phyloP scores from a whole-genome alignment of 2,329 filamentous ascomycete species.

The Fusarium luffae region DNA sequence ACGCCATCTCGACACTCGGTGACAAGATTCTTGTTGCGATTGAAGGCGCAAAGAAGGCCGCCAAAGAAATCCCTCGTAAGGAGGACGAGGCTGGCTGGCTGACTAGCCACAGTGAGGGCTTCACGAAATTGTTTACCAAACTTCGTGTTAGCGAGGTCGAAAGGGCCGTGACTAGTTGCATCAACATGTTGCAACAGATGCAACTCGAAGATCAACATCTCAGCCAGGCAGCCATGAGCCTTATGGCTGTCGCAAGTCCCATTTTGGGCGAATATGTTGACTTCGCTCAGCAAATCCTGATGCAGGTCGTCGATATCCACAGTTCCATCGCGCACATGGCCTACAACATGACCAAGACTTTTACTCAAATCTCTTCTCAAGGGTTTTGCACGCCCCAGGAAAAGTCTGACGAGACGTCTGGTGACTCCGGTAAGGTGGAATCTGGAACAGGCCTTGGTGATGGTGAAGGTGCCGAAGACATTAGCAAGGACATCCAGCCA shows the following conservation, averaged over 20 bases:
- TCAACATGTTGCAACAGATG: slow-evolving; percentile 51
- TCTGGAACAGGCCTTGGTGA: slow-evolving; percentile 93
- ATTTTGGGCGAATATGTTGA: slow-evolving; percentile 78
- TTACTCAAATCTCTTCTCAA: slow-evolving; percentile 80
- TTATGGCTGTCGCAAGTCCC: slow-evolving; percentile 61
- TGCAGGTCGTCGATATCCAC: slow-evolving; percentile 72
- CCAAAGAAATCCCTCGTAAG: slow-evolving; percentile 54
- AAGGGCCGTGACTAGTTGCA: slow-evolving; percentile 52
- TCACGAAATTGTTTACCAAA: slow-evolving; percentile 65
- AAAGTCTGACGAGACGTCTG: slow-evolving; percentile 75
- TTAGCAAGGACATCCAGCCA: slow-evolving; percentile 94
- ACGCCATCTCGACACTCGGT: slow-evolving; percentile 70
- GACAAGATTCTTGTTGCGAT: slow-evolving; percentile 83
- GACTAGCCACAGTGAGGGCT: slow-evolving; percentile 59
- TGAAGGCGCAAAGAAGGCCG: slow-evolving; percentile 73
- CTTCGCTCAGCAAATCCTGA: slow-evolving; percentile 68
- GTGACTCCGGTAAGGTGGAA: slow-evolving; percentile 83
- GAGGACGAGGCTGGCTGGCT: slow-evolving; percentile 54
- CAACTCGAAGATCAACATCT: slow-evolving; percentile 44
- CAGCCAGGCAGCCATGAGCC: slow-evolving; percentile 47
- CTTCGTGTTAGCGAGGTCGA: slow-evolving; percentile 70
- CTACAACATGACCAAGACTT: slow-evolving; percentile 79
- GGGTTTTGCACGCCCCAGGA: slow-evolving; percentile 94
- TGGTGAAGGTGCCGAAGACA: slow-evolving; percentile 94
- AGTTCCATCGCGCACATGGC: slow-evolving; percentile 77